Conservation (phyloP, 306 rosid species). For the Heteromeles arbutifolia region DNA sequence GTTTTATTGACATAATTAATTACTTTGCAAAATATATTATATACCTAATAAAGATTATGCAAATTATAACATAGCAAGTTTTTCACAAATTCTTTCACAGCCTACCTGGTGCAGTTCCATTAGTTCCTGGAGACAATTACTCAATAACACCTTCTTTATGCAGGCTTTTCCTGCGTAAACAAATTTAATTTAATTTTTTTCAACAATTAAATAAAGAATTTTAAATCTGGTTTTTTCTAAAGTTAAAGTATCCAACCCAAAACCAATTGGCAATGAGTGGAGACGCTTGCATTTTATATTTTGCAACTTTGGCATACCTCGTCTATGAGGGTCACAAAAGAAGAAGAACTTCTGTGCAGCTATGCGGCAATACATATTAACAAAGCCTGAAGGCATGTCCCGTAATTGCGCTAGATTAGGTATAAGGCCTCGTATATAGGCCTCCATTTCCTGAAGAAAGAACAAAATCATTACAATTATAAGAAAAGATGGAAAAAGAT, state of each 20-base stretch:
- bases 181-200: not conserved
- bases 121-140: constrained; percentile 96
- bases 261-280: not conserved
- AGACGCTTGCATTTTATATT: not conserved
- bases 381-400: constrained; percentile 66
- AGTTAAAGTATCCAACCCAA: not conserved
- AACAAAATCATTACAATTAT: not conserved
- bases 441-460: constrained; percentile 77
- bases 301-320: constrained; percentile 53
- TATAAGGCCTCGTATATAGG: constrained; percentile 87
- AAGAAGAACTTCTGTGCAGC: constrained; percentile 97
- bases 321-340: constrained; percentile 96
- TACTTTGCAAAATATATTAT: not conserved
- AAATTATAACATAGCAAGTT: not conserved
- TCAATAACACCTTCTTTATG: constrained; percentile 92
- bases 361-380: constrained; percentile 82
- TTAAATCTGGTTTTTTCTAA: not conserved
- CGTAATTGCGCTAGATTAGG: constrained; percentile 95
- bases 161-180: constrained; percentile 76
- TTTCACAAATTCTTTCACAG: not conserved
- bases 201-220: not conserved
- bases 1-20: not conserved
- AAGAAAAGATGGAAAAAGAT: not conserved
- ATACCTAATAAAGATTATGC: not conserved
- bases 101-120: constrained; percentile 99